Evolutionary conservation across 73 alveolate species (phyloP), one percentile per base, ranked within the genome.

Genomic region (Urostyla sp.): DNA sequence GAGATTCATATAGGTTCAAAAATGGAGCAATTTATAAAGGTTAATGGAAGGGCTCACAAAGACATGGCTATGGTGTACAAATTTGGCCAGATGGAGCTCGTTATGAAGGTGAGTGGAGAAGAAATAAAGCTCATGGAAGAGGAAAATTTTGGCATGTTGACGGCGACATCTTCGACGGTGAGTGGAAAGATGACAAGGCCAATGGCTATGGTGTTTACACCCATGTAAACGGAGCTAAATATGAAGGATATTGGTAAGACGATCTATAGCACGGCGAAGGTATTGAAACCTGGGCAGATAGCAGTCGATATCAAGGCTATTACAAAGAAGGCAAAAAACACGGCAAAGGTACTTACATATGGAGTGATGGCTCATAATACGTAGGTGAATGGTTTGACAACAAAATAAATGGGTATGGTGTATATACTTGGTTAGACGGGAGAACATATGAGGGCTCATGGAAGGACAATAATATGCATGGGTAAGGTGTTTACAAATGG

Each of bases 261-360:
- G 97, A 94, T 63, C 53, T 75, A 16, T 95, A 94, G 78, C 91
- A 72, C 55, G 97, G 96, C 53, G 49, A 78, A 45, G 98, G 98
- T 11, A 75, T 85, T 35, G 98, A 94, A 58, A 53, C 90, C 28
- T 94, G 98, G 98, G 87, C 92, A 35, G 98, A 94, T 86, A 87
- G 94, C 26, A 81, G 96, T 26, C 73, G 87, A 49, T 94, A 94
- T 78, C 93, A 67, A 73, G 98, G 98, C 8, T 87, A 90, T 54
- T 94, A 94, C 78, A 69, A 86, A 53, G 80, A 84, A 57, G 98
- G 98, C 0, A 94, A 94, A 87, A 94, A 90, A 83, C 96, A 92
- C 72, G 98, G 98, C 10, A 85, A 77, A 23, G 98, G 98, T 26
- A 94, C 91, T 11, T 92, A 92, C 76, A 59, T 89, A 28, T 92